Conservation (phyloP, 2,329 filamentous ascomycete species). For the Trichoderma asperellum region DNA sequence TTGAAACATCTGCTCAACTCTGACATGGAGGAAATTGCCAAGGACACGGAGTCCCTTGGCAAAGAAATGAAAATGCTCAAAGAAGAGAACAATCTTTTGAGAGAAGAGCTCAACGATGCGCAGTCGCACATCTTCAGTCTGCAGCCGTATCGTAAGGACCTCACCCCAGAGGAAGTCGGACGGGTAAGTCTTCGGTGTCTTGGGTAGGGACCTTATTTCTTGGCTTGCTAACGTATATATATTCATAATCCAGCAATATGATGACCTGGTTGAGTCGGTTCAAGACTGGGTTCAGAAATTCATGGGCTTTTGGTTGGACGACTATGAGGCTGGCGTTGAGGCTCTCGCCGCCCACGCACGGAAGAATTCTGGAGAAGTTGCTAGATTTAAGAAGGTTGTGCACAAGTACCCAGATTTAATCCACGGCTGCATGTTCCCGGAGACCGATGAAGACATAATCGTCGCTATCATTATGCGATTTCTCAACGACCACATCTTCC, state of each 20-base stretch:
- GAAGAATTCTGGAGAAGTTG: conserved; percentile 36
- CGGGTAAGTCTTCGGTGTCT: conserved; percentile 36
- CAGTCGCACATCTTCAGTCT: conserved; percentile 48
- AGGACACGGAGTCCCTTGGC: conserved; percentile 34
- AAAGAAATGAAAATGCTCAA: conserved; percentile 34
- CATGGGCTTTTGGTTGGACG: conserved; percentile 40
- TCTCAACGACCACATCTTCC: conserved; percentile 44
- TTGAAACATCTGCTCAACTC: conserved; percentile 36
- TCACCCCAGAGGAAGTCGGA: conserved; percentile 44
- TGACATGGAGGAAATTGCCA: conserved; percentile 34
- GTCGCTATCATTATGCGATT: conserved; percentile 43
- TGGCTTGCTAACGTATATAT: not conserved
- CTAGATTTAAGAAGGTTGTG: conserved; percentile 37
- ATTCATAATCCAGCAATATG: conserved; percentile 40
- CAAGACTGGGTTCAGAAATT: conserved; percentile 45
- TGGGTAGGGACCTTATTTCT: too few species aligned
- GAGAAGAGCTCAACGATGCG: conserved; percentile 42
- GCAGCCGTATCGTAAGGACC: conserved; percentile 46
- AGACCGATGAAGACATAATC: conserved; percentile 46
- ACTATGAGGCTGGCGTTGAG: conserved; percentile 36
- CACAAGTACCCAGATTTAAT: conserved; percentile 41
- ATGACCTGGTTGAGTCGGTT: conserved; percentile 41
- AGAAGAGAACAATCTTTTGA: conserved; percentile 38
- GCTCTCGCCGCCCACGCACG: conserved; percentile 32
- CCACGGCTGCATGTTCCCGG: conserved; percentile 40